These are phyloP conservation scores for Bacidia rubella DNA, from an alignment of 495 filamentous ascomycete species.

Conservation along the genomic window DNA sequence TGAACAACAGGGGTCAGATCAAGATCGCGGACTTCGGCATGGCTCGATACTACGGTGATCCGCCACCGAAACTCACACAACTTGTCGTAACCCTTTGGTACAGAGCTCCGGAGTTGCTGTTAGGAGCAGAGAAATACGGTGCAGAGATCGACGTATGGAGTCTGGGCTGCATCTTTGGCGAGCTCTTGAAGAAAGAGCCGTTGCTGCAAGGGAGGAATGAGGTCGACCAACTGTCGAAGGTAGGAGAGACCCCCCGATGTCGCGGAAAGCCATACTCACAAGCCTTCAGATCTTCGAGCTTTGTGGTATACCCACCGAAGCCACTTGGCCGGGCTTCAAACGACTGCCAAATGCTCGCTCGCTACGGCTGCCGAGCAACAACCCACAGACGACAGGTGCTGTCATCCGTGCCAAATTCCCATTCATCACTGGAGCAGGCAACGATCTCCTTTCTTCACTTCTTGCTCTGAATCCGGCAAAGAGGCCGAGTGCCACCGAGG, in stretches of 20 bases:
- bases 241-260: slow-evolving; percentile 10
- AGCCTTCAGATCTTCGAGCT: slow-evolving; percentile 61
- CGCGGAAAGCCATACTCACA: background rate
- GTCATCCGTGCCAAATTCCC: slow-evolving; percentile 61
- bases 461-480: slow-evolving; percentile 61
- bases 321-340: slow-evolving; percentile 75
- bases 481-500: slow-evolving; percentile 55
- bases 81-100: slow-evolving; percentile 98
- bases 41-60: slow-evolving; percentile 80
- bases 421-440: slow-evolving; percentile 63
- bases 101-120: slow-evolving; percentile 76
- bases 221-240: slow-evolving; percentile 66
- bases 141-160: slow-evolving; percentile 85
- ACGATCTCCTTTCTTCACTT: slow-evolving; percentile 50
- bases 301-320: slow-evolving; percentile 77
- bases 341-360: slow-evolving; percentile 80
- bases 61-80: slow-evolving; percentile 71
- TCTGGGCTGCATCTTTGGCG: slow-evolving; percentile 90
- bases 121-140: slow-evolving; percentile 68
- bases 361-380: slow-evolving; percentile 54
- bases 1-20: slow-evolving; percentile 90
- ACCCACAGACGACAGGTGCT: slow-evolving; percentile 20
- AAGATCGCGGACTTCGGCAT: slow-evolving; percentile 98
- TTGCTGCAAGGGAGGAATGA: slow-evolving; percentile 88
- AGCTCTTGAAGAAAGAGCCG: slow-evolving; percentile 72